Evolutionary conservation across 2,329 filamentous ascomycete genomes (phyloP).

Genomic region (Drechslera avenae): DNA sequence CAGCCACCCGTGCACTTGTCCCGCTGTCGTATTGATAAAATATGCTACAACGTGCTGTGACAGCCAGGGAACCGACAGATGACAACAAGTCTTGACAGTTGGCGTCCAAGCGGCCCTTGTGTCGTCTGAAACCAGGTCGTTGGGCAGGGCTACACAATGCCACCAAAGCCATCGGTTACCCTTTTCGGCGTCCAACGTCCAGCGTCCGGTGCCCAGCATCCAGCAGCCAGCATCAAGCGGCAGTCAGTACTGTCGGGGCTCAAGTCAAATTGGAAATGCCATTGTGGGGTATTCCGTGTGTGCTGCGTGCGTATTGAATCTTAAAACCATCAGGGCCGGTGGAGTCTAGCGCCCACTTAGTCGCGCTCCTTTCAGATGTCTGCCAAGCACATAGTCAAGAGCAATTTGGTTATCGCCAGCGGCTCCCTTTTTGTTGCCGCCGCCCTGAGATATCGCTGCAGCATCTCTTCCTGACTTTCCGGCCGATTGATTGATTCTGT

Average conservation of each 20-base stretch:
- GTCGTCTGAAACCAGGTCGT: neutral
- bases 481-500: neutral
- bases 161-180: neutral
- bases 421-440: conserved; percentile 30
- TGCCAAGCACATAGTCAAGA: conserved; percentile 27
- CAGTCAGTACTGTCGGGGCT: too few relatives aligned
- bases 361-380: conserved; percentile 25
- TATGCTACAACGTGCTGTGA: neutral
- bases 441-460: conserved; percentile 18
- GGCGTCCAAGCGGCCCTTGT: neutral
- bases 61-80: neutral
- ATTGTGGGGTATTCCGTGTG: neutral
- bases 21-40: neutral
- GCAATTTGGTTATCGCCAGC: conserved; percentile 28
- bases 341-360: conserved; percentile 7
- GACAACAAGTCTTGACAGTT: conserved; percentile 7
- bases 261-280: neutral
- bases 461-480: conserved; percentile 13
- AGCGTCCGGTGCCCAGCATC: too few relatives aligned
- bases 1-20: neutral
- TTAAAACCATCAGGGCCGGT: conserved; percentile 1
- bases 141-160: conserved; percentile 2
- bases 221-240: too few relatives aligned
- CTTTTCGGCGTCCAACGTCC: neutral
- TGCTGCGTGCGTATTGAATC: neutral